Evolutionary conservation across 1,139 yeast species (phyloP).

Genomic region (Candida mesenterica): DNA sequence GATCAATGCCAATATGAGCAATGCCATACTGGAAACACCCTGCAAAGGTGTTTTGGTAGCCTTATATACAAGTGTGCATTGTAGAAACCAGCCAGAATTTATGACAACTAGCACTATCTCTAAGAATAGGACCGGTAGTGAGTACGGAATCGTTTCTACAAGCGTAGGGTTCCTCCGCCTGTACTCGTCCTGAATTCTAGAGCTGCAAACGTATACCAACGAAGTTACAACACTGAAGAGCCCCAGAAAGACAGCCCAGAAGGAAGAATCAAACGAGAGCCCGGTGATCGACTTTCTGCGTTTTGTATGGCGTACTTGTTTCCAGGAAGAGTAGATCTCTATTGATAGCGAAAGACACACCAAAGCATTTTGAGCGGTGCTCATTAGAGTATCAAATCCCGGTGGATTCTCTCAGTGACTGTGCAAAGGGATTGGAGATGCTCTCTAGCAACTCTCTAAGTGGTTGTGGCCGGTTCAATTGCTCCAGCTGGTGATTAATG

Average conservation of each 20-base stretch:
- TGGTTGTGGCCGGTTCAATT: too few relatives aligned
- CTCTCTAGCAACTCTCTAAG: too few relatives aligned
- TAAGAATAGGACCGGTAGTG: slow-evolving; percentile 9
- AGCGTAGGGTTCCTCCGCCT: slow-evolving; percentile 17
- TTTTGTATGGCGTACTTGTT: slow-evolving; percentile 21
- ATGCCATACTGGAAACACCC: slow-evolving; percentile 19
- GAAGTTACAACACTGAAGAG: slow-evolving; percentile 14
- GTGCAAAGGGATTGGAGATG: too few relatives aligned
- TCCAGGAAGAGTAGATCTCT: slow-evolving; percentile 3
- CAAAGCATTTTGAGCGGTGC: too few relatives aligned
- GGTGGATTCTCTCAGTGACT: too few relatives aligned
- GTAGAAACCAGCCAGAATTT: slow-evolving; percentile 11
- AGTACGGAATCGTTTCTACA: slow-evolving; percentile 15
- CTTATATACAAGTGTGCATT: slow-evolving; percentile 3
- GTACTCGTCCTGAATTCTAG: slow-evolving; percentile 16
- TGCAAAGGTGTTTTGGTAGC: slow-evolving; percentile 15
- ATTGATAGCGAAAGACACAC: not conserved
- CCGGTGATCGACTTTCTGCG: slow-evolving; percentile 25
- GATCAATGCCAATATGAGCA: slow-evolving; percentile 9
- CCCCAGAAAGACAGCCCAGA: slow-evolving; percentile 16
- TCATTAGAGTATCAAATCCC: too few relatives aligned
- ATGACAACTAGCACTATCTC: slow-evolving; percentile 17
- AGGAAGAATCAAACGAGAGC: slow-evolving; percentile 27
- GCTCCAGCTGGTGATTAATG: too few relatives aligned
- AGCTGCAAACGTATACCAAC: slow-evolving; percentile 13